Conservation (phyloP, 1,139 yeast genomes). For the Suhomyces atakaporum region DNA sequence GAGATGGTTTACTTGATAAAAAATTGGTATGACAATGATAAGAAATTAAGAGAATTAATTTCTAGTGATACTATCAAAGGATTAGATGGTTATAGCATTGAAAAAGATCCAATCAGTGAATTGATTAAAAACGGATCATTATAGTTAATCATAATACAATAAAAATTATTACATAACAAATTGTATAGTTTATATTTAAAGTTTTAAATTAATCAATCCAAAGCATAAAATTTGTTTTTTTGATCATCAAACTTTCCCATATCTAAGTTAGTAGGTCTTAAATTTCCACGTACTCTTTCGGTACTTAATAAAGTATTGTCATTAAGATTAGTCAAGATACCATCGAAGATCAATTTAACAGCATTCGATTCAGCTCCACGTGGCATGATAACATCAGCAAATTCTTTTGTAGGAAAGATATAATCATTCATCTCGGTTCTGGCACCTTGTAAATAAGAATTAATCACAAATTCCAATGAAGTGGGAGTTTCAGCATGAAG, state of each 20-base stretch:
- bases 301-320: constrained; percentile 23
- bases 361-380: constrained; percentile 68
- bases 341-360: constrained; percentile 71
- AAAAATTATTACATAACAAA: no score
- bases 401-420: constrained; percentile 73
- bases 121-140: constrained; percentile 28
- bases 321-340: constrained; percentile 51
- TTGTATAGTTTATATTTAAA: no score
- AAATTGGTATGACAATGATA: constrained; percentile 66
- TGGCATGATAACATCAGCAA: constrained; percentile 82
- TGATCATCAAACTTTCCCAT: constrained; percentile 49
- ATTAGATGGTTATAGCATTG: constrained; percentile 41
- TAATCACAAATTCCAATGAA: constrained; percentile 53
- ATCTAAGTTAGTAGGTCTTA: constrained; percentile 34
- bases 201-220: constrained; percentile 27
- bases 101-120: constrained; percentile 49
- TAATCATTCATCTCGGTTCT: constrained; percentile 76
- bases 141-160: no score
- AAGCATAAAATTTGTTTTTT: constrained; percentile 54
- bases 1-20: constrained; percentile 67
- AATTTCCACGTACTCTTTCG: constrained; percentile 16
- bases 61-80: constrained; percentile 37
- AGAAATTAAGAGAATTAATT: constrained; percentile 59
- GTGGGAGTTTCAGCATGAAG: constrained; percentile 15
- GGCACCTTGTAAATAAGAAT: constrained; percentile 62